Conservation (phyloP, 805 yeast species). For the Candida krabiensis region DNA sequence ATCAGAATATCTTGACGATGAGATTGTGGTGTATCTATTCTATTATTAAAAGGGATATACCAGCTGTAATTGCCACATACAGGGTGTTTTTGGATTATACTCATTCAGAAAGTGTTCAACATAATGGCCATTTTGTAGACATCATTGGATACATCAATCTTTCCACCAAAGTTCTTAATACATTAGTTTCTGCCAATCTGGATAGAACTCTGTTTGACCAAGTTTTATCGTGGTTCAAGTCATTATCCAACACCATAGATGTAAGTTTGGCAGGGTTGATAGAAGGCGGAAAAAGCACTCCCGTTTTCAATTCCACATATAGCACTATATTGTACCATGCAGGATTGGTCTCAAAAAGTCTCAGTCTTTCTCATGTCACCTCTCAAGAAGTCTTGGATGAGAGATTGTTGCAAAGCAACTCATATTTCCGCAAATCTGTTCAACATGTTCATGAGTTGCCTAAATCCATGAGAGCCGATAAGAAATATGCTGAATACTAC, state of each 20-base stretch:
- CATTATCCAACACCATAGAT: constrained; percentile 9
- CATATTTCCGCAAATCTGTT: constrained; percentile 13
- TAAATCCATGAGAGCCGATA: constrained; percentile 15
- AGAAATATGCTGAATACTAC: constrained; percentile 24
- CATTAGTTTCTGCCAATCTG: constrained; percentile 8
- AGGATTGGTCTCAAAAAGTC: constrained; percentile 23
- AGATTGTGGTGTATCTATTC: constrained; percentile 33
- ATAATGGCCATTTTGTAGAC: constrained; percentile 37
- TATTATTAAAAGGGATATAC: constrained; percentile 18
- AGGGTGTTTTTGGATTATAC: constrained; percentile 43
- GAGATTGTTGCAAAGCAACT: constrained; percentile 8
- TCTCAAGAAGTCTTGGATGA: constrained; percentile 11
- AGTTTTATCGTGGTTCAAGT: constrained; percentile 18
- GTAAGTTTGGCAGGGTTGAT: constrained; percentile 7
- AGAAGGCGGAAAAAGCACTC: constrained; percentile 4
- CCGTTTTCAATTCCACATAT: constrained; percentile 23
- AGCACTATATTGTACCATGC: constrained; percentile 24
- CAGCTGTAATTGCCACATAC: constrained; percentile 34
- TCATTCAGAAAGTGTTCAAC: constrained; percentile 36
- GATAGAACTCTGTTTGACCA: constrained; percentile 16
- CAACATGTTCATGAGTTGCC: constrained; percentile 7
- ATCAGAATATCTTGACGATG: constrained; percentile 44
- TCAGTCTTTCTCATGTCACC: constrained; percentile 13
- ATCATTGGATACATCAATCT: constrained; percentile 31
- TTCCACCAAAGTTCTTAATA: constrained; percentile 17